Base-by-base conservation (phyloP, 106 monocot species). In the Iris macrosiphon region DNA sequence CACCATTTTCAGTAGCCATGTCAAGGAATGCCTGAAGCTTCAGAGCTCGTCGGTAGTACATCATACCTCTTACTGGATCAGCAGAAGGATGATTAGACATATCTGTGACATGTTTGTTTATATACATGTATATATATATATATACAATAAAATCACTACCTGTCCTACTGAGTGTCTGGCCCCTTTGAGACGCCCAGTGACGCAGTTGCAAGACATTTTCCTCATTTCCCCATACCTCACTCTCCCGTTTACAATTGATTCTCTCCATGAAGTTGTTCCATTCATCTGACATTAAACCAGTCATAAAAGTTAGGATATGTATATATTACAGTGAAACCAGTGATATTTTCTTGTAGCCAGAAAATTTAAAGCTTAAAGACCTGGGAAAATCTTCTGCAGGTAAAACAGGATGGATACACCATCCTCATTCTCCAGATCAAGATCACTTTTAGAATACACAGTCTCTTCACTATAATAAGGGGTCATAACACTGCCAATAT, bases 241-340 rank as follows among this genome's bases (percentile, higher is more conserved):
- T 76, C 31, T 77, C 90, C 44, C 72, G 80, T 55, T 86, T 83
- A 65, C 96, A 91, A 41, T 78, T 77, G n/a, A 98, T 75, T 64
- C 98, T 61, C 57, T 98, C 98, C 91, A 80, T 83, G 51, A 98
- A 98, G 55, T 98, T 98, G 60, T 84, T 91, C 98, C 98, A 98
- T 68, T 98, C 98, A 80, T 98, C 98, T 98, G 50, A 32, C 35
- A 50, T 15, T 54, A 12, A 44, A 41, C 2, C 34, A 44, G 19
- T 13, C 33, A 59, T 39, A 14, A 37, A 21, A 27, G n/a, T n/a
- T n/a, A n/a, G n/a, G n/a, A n/a, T n/a, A n/a, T n/a, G n/a, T n/a
- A n/a, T n/a, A n/a, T n/a, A n/a, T n/a, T n/a, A n/a, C n/a, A n/a
- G n/a, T n/a, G n/a, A n/a, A n/a, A n/a, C n/a, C n/a, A n/a, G n/a